Conservation (phyloP, 2,329 filamentous ascomycete genomes). For the Cyclaneusma minus region DNA sequence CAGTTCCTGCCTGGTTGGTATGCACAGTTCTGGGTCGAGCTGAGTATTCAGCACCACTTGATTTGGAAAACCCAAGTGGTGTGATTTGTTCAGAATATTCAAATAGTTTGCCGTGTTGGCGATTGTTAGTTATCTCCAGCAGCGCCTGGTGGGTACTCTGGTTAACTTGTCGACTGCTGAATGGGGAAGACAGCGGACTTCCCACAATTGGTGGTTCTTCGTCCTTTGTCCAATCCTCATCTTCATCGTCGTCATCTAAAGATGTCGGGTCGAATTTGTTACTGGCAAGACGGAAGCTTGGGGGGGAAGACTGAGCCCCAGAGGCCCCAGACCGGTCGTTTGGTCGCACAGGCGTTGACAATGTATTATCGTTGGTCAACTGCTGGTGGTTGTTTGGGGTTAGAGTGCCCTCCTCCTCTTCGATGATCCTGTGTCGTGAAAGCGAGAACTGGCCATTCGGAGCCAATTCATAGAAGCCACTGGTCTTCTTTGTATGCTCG, state of each 20-base stretch:
- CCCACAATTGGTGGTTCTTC: constrained; percentile 36
- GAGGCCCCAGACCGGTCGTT: constrained; percentile 6
- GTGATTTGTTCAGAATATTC: constrained; percentile 71
- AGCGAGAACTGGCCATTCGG: constrained; percentile 33
- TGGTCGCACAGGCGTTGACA: constrained; percentile 7
- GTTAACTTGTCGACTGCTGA: no score
- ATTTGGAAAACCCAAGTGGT: no score
- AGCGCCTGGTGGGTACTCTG: constrained; percentile 38
- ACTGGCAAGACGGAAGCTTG: constrained; percentile 15
- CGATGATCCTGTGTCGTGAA: constrained; percentile 38
- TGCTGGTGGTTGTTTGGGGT: constrained; percentile 26
- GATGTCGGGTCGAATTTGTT: constrained; percentile 34
- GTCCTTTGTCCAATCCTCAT: constrained; percentile 44
- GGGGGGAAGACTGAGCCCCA: constrained; percentile 15
- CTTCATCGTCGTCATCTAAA: constrained; percentile 45
- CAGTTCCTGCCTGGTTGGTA: constrained; percentile 57
- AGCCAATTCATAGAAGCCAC: constrained; percentile 16
- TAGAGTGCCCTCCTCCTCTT: constrained; percentile 41
- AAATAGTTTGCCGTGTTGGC: constrained; percentile 54
- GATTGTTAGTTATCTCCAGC: constrained; percentile 34
- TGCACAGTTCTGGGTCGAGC: constrained; percentile 60
- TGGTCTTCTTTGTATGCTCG: constrained; percentile 27
- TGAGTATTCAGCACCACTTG: constrained; percentile 36
- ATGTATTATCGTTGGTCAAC: constrained; percentile 2
- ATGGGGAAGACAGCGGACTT: constrained; percentile 42